These are phyloP conservation scores for Globisporangium radiosum DNA, from an alignment of 352 stramenopile genomes.

Conservation along the genomic window DNA sequence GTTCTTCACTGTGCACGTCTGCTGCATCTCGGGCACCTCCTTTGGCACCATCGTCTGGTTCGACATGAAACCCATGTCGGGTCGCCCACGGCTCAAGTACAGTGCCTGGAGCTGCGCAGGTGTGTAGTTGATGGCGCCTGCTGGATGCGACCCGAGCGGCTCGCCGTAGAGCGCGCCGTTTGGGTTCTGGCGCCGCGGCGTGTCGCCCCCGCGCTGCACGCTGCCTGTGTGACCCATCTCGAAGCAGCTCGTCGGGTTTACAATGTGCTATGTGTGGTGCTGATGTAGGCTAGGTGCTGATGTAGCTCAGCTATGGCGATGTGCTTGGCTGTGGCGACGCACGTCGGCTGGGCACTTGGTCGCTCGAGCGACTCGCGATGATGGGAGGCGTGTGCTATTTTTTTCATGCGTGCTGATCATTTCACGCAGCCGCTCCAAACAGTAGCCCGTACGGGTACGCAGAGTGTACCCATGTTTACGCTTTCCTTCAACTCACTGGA, in stretches of 20 bases:
- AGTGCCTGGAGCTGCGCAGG: constrained; percentile 77
- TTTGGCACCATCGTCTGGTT: constrained; percentile 44
- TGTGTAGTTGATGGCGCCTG: constrained; percentile 53
- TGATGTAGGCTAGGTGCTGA: too few species aligned
- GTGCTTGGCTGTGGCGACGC: too few species aligned
- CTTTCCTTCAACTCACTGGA: neutral
- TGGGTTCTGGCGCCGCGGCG: constrained; percentile 18
- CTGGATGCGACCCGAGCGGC: constrained; percentile 24
- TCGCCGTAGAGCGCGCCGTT: constrained; percentile 59
- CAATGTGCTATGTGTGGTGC: too few species aligned
- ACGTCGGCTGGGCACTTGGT: too few species aligned
- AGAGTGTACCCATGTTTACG: neutral
- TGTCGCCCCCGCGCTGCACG: constrained; percentile 33
- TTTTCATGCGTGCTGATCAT: neutral
- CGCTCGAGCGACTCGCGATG: too few species aligned
- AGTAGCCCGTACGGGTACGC: neutral
- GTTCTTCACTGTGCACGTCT: constrained; percentile 78
- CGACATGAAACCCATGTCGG: constrained; percentile 84
- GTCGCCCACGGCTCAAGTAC: constrained; percentile 67
- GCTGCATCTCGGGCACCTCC: constrained; percentile 74
- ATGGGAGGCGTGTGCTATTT: neutral
- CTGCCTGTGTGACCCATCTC: constrained; percentile 71
- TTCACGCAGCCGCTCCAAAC: neutral
- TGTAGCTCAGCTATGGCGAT: too few species aligned
- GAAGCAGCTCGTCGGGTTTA: too few species aligned